A percentile compares a stretch with the other conserved stretches of the same genome.
phyloP scores from a whole-genome alignment of 176 grass and related monocot species.

The Tillandsia fasciculata region DNA sequence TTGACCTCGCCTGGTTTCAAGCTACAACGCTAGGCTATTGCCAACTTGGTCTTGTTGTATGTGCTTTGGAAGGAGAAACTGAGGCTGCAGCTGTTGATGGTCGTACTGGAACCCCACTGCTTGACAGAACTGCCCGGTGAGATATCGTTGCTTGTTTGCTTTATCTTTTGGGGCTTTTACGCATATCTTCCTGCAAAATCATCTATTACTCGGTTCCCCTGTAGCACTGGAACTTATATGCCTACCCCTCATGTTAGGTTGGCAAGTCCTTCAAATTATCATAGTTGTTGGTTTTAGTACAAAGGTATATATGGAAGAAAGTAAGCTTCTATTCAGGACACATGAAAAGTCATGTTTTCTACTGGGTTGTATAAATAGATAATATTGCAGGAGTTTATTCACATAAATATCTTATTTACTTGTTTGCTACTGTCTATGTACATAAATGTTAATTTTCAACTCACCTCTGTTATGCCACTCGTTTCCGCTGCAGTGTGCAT shows the following conservation, averaged over 20 bases:
- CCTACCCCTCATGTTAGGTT: too few relatives aligned
- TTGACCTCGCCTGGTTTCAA: slow-evolving; percentile 96
- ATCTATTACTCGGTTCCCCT: slow-evolving; percentile 10
- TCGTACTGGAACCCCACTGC: slow-evolving; percentile 40
- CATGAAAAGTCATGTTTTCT: background rate
- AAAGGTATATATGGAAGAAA: too few relatives aligned
- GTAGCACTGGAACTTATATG: slow-evolving; percentile 10
- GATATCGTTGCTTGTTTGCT: slow-evolving; percentile 23
- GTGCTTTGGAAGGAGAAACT: slow-evolving; percentile 64
- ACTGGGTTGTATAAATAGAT: background rate
- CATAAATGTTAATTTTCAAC: background rate
- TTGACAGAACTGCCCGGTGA: slow-evolving; percentile 52
- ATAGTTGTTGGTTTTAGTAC: too few relatives aligned
- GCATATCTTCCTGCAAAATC: slow-evolving; percentile 4
- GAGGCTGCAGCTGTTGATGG: slow-evolving; percentile 34
- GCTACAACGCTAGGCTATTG: slow-evolving; percentile 79
- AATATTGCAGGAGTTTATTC: too few relatives aligned
- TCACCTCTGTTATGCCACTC: background rate
- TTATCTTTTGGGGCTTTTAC: slow-evolving; percentile 4
- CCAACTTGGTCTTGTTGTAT: slow-evolving; percentile 92
- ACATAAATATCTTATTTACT: too few relatives aligned
- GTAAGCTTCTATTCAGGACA: too few relatives aligned
- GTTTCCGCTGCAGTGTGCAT: slow-evolving; percentile 37
- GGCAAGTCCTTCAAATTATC: too few relatives aligned
- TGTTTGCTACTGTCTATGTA: too few relatives aligned